Base-by-base conservation (phyloP, 257 asterid species). In the Nicotiana tabacum region DNA sequence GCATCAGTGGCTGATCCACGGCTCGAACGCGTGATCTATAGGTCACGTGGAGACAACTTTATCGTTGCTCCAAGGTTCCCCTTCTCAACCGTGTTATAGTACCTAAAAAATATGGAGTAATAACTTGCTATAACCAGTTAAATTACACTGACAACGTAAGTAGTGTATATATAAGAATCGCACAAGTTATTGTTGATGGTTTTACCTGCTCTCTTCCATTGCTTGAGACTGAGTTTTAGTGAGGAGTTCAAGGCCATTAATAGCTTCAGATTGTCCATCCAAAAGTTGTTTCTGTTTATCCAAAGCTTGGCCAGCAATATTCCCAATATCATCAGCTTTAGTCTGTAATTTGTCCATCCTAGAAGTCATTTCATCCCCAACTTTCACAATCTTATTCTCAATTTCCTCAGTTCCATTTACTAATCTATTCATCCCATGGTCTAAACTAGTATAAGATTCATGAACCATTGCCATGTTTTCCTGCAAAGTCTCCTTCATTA, bases 201-300 rank as follows among this genome's bases (percentile, higher is more conserved):
- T 15, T 85, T 69, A 92, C 97, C 97, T 89, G 96, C 97, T 95
- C 84, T 93, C 97, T 86, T 95, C 94, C 35, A 95, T 92, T 56
- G 97, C 97, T 46, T 89, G 90, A 15, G 97, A 90, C 85, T 91
- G 97, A 86, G 90, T 89, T 78, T 90, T 87, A 6, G 94, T 86
- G 77, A 94, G 94, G 77, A 89, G 82, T 9, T 87, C 82, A 84
- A 95, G 89, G 30, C 95, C 95, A 6, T 89, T 87, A 8, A 94
- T 90, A 77, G 97, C 97, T 33, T 51, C 86, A 37, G 90, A 87
- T 85, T 95, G 99, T 6, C 91, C 90, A 77, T 91, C 93, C 13
- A 95, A 87, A 83, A 95, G 92, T 80, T 88, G 84, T 76, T 91
- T 92, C 65, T 95, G 99, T 84, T 92, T 95, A 69, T 87, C 95